Conservation (phyloP, 1,284 basidiomycete genomes). For the Ustilago sp. region DNA sequence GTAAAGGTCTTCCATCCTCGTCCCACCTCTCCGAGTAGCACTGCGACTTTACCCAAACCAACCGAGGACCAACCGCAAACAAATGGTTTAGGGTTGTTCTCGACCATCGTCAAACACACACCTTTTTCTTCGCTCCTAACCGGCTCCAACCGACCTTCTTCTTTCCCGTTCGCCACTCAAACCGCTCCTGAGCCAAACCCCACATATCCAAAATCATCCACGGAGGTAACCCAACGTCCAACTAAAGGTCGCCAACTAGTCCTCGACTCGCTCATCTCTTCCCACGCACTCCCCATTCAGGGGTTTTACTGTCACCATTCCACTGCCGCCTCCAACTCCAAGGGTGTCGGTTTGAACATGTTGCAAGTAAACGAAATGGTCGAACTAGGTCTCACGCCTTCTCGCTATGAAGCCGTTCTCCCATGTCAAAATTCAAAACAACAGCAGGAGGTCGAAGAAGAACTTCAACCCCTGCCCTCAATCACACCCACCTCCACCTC, state of each 20-base stretch:
- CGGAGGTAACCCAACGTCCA: too few species aligned
- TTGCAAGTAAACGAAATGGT: background rate
- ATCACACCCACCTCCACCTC: background rate
- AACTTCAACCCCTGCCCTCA: background rate
- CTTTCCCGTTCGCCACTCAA: too few species aligned
- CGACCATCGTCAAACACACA: too few species aligned
- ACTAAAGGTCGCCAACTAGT: conserved; percentile 20
- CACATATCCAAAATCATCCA: too few species aligned
- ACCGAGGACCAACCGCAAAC: too few species aligned
- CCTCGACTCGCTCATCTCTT: conserved; percentile 41
- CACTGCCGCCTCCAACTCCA: background rate
- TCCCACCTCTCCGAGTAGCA: background rate
- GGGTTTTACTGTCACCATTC: conserved; percentile 38
- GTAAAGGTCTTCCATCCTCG: background rate
- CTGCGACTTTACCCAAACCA: too few species aligned
- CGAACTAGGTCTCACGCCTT: background rate
- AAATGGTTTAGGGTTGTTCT: too few species aligned
- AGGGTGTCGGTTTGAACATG: background rate
- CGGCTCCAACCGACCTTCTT: too few species aligned
- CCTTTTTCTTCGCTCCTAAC: too few species aligned
- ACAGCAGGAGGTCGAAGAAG: background rate
- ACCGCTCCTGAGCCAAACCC: too few species aligned
- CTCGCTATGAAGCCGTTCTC: background rate
- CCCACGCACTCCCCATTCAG: conserved; percentile 37
- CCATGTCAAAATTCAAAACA: background rate